Percentiles rank a stretch among this genome's conserved stretches.
These are phyloP conservation scores for Penicillium diatomitis DNA, from an alignment of 495 filamentous ascomycete genomes.

Conservation along the genomic window DNA sequence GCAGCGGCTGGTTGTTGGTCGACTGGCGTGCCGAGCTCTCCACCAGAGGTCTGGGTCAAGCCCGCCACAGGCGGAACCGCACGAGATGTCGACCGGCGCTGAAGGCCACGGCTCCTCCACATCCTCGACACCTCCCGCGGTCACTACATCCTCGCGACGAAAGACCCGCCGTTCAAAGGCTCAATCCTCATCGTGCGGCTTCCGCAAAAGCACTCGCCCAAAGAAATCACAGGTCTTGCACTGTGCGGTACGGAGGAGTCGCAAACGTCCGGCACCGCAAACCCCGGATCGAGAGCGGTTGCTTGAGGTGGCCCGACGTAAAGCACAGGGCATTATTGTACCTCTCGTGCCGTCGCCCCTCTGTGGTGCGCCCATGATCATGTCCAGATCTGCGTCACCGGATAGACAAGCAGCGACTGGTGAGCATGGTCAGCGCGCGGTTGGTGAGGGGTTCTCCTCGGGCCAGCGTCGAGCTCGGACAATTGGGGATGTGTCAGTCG, in stretches of 20 bases:
- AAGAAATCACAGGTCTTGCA: conserved; percentile 3
- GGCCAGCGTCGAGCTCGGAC: conserved; percentile 3
- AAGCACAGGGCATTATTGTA: conserved; percentile 11
- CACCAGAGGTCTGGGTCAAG: conserved; percentile 15
- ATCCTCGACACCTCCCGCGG: conserved; percentile 39
- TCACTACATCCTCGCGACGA: no score
- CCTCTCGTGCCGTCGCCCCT: conserved; percentile 20
- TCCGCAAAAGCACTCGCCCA: background rate
- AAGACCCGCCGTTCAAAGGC: no score
- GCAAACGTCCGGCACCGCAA: conserved; percentile 27
- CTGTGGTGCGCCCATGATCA: conserved; percentile 12
- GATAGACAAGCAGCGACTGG: conserved; percentile 8
- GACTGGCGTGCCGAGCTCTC: conserved; percentile 13
- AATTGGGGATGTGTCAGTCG: background rate
- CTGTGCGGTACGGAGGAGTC: conserved; percentile 12
- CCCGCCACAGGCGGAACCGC: conserved; percentile 21
- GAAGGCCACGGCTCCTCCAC: conserved; percentile 12
- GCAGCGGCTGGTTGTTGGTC: conserved; percentile 10
- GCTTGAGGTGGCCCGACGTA: conserved; percentile 7
- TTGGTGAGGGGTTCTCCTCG: conserved; percentile 12
- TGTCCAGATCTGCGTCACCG: conserved; percentile 19
- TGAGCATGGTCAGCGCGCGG: conserved; percentile 11
- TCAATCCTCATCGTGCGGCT: background rate
- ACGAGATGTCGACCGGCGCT: conserved; percentile 22
- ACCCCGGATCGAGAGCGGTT: conserved; percentile 12